Evolutionary conservation across 1,284 basidiomycete species (phyloP), one percentile per base, ranked within the genome.

Genomic region (Clitocybe nebularis): DNA sequence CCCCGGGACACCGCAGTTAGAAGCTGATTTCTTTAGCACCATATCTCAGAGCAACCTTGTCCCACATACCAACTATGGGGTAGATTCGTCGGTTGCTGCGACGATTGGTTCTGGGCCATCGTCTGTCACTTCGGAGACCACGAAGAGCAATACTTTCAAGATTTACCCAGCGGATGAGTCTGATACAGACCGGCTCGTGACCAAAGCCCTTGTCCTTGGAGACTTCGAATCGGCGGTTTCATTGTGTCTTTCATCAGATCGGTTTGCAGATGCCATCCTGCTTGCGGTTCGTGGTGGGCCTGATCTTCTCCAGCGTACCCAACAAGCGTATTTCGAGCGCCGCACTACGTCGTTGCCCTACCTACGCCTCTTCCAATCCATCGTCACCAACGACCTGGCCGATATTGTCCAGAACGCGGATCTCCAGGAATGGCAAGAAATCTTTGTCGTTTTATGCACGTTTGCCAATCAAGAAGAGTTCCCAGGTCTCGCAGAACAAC

Each of bases 391-490:
- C 58, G 94, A 97, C 57, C 79, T 99, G 9, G 75, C 81, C 29
- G 93, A 96, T 66, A 84, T 97, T 45, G 93, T 96, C 1, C 93
- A 96, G 62, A 96, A 98, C 57, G 95, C 93, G 11, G 93, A 99
- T 56, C 64, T 98, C 29, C 72, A 80, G 43, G 94, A 99, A 61
- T 99, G 95, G 96, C 84, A 89, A 51, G 95, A 98, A 64, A 90
- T 95, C 45, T 98, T 99, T 56, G 94, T 97, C 35, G 92, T 99
- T 2, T 65, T 98, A 10, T 98, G 94, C 71, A 98, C 95, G 0
- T 99, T 94, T 64, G 93, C 95, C 1, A 79, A 72, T 49, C 70
- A 78, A 40, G 84, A 91, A 26, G 93, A 97, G 55, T 99, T 98
- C 59, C 69, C 84, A 16, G 75, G 78, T 33, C 74, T 99, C 5